Percentiles rank a stretch among this genome's conserved stretches.
Evolutionary conservation across 148 eudicot genomes (phyloP).

Genomic region (Fagopyrum homotropicum): DNA sequence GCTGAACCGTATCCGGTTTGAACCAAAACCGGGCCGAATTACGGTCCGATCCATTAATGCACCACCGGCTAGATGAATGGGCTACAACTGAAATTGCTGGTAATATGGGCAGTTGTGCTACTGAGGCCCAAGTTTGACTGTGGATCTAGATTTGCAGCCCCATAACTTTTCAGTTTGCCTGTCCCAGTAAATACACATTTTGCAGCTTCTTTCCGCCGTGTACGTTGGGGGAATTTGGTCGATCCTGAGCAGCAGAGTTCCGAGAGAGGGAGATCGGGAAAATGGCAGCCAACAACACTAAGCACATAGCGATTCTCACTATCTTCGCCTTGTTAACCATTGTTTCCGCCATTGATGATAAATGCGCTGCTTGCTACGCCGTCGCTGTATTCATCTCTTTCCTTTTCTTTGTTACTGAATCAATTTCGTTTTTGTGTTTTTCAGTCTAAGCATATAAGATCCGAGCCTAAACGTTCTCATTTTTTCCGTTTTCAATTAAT

Average conservation of each 20-base stretch:
- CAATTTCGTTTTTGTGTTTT: constrained; percentile 9
- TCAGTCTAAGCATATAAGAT: neutral
- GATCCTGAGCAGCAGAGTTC: neutral
- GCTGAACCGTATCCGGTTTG: too few relatives aligned
- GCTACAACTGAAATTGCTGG: neutral
- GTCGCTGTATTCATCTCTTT: constrained; percentile 49
- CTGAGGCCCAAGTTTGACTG: neutral
- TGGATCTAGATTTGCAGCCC: neutral
- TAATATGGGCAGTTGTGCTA: constrained; percentile 2
- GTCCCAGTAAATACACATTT: neutral
- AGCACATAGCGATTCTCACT: constrained; percentile 4
- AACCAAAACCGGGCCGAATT: too few relatives aligned
- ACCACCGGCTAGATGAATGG: neutral
- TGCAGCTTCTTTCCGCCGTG: neutral
- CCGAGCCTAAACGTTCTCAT: neutral
- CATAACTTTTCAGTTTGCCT: neutral
- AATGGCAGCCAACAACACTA: constrained; percentile 23
- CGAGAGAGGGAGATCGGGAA: constrained; percentile 9
- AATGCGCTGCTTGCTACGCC: constrained; percentile 87
- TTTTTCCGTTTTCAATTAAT: neutral
- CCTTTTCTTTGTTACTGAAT: constrained; percentile 4
- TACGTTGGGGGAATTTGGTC: neutral
- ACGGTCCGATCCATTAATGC: too few relatives aligned
- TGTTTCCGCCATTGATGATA: constrained; percentile 58
- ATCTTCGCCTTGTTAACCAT: constrained; percentile 24